A percentile compares a stretch with the other conserved stretches of the same genome.
Evolutionary conservation across 2,329 filamentous ascomycete genomes (phyloP).

Genomic region (Beauveria sp.): DNA sequence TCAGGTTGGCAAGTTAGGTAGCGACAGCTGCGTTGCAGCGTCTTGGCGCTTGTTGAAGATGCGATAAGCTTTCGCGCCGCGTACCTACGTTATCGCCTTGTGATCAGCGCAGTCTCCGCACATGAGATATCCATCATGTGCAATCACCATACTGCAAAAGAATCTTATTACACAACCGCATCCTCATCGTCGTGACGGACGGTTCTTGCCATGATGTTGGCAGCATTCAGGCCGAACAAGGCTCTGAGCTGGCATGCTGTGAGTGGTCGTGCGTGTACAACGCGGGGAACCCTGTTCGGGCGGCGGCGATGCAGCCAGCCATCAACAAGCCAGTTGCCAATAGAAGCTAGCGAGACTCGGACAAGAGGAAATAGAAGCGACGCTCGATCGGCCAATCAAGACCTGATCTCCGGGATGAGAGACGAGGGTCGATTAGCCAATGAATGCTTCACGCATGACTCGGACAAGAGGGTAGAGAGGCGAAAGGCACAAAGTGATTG

Average conservation of each 20-base stretch:
- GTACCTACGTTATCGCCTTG: not conserved
- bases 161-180: not conserved
- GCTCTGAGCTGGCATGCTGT: not conserved
- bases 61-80: not conserved
- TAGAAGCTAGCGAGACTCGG: not conserved
- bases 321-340: not conserved
- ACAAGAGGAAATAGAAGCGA: not conserved
- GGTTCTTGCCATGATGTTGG: not conserved
- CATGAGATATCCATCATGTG: not conserved
- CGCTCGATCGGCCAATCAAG: not conserved
- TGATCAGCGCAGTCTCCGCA: not conserved
- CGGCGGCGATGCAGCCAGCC: not conserved
- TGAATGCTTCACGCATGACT: not conserved
- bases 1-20: not conserved
- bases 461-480: not conserved
- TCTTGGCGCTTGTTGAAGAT: not conserved
- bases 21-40: not conserved
- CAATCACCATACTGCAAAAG: not conserved
- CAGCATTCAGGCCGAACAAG: not conserved
- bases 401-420: not conserved
- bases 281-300: conserved; percentile 5
- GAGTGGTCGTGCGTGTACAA: not conserved
- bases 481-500: not conserved
- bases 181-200: not conserved
- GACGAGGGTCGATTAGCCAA: not conserved